phyloP scores from a whole-genome alignment of 176 grass and related monocot species.

The Pharus latifolius region DNA sequence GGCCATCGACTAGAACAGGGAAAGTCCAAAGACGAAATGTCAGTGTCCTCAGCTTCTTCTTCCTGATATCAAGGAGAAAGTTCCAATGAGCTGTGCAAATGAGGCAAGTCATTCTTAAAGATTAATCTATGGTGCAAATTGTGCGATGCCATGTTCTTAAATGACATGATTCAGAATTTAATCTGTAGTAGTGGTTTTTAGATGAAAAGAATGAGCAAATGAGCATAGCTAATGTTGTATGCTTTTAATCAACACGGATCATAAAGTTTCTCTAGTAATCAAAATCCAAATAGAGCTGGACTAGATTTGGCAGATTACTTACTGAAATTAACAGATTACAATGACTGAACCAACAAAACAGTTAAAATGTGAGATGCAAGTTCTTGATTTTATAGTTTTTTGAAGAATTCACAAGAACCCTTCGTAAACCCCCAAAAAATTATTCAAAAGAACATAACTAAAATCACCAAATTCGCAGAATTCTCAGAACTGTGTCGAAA shows the following conservation, averaged over 20 bases:
- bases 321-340: not conserved
- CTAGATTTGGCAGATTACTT: not conserved
- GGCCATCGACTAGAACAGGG: constrained; percentile 70
- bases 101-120: not conserved
- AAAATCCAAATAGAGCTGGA: not conserved
- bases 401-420: not conserved
- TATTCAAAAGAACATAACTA: not conserved
- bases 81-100: not conserved
- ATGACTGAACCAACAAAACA: not conserved
- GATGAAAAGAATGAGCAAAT: no score
- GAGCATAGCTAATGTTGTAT: not conserved
- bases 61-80: constrained; percentile 30
- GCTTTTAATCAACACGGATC: not conserved
- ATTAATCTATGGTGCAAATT: not conserved
- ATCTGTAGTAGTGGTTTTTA: not conserved
- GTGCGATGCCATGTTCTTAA: not conserved
- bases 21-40: constrained; percentile 89
- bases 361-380: not conserved
- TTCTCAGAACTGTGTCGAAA: not conserved
- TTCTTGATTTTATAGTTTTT: not conserved
- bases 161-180: not conserved
- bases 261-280: no score
- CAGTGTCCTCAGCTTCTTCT: constrained; percentile 49
- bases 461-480: not conserved
- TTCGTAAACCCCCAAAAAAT: not conserved